phyloP scores from a whole-genome alignment of 768 basidiomycete species.

The Amanita subjunquillea region DNA sequence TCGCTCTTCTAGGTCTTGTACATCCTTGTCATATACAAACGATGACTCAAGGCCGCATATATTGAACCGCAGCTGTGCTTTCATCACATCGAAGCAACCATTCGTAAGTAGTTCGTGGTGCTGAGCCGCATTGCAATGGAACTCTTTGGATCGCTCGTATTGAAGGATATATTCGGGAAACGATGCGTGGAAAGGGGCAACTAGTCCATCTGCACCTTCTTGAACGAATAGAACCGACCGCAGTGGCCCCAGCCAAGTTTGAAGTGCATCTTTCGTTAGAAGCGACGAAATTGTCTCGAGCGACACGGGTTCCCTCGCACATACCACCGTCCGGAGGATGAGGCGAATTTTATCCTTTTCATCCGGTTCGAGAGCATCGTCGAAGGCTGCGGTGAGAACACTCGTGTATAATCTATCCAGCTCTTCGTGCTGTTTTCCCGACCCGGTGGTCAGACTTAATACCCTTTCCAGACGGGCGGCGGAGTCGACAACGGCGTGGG shows the following conservation, averaged over 20 bases:
- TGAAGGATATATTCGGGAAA: not conserved
- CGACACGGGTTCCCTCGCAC: no score
- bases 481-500: not conserved
- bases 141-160: no score
- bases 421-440: not conserved
- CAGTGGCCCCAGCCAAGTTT: not conserved
- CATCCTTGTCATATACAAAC: no score
- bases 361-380: not conserved
- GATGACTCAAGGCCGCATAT: not conserved
- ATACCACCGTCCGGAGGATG: no score
- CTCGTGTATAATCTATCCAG: not conserved
- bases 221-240: not conserved
- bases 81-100: not conserved
- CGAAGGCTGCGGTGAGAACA: not conserved
- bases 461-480: not conserved
- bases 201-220: no score
- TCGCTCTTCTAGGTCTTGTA: no score
- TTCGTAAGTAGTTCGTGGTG: not conserved
- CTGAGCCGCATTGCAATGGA: not conserved
- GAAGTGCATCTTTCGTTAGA: not conserved
- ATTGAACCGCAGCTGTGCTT: not conserved
- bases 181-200: no score
- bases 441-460: not conserved
- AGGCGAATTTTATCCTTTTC: no score
- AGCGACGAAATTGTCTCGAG: not conserved